phyloP scores from a whole-genome alignment of 306 rosid species.

The Cucurbita maxima region DNA sequence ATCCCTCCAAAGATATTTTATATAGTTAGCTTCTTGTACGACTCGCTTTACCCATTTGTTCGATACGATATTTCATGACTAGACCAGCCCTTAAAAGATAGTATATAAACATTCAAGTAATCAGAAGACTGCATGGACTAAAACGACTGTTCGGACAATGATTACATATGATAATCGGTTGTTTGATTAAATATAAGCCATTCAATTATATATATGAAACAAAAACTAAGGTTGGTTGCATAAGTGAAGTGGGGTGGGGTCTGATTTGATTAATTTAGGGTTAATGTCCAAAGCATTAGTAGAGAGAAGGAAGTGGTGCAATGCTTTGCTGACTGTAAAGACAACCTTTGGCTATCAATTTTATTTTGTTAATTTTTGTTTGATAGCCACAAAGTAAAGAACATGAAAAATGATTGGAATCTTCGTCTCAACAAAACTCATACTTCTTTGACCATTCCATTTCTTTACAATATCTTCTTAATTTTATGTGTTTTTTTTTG shows the following conservation, averaged over 20 bases:
- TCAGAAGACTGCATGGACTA: too few relatives aligned
- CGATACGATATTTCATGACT: too few relatives aligned
- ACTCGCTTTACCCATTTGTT: too few relatives aligned
- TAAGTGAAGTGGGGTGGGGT: neutral
- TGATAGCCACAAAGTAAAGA: constrained; percentile 27
- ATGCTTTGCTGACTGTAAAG: constrained; percentile 40
- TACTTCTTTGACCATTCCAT: constrained; percentile 41
- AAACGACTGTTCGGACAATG: too few relatives aligned
- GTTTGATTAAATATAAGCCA: neutral
- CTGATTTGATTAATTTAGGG: neutral
- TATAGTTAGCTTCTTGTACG: too few relatives aligned
- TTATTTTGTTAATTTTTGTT: constrained; percentile 21
- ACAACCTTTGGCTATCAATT: constrained; percentile 21
- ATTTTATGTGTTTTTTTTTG: neutral
- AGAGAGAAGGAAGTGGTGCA: constrained; percentile 10
- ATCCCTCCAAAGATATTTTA: too few relatives aligned
- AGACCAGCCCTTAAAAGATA: too few relatives aligned
- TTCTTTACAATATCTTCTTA: constrained; percentile 9
- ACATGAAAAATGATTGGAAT: constrained; percentile 22
- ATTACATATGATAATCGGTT: too few relatives aligned
- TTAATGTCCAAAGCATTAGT: neutral
- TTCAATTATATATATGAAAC: neutral
- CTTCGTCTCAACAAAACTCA: constrained; percentile 28
- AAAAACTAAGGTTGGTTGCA: neutral
- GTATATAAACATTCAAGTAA: too few relatives aligned